These are phyloP conservation scores for Picea engelmannii DNA, from an alignment of 83 land plant species.

Conservation along the genomic window DNA sequence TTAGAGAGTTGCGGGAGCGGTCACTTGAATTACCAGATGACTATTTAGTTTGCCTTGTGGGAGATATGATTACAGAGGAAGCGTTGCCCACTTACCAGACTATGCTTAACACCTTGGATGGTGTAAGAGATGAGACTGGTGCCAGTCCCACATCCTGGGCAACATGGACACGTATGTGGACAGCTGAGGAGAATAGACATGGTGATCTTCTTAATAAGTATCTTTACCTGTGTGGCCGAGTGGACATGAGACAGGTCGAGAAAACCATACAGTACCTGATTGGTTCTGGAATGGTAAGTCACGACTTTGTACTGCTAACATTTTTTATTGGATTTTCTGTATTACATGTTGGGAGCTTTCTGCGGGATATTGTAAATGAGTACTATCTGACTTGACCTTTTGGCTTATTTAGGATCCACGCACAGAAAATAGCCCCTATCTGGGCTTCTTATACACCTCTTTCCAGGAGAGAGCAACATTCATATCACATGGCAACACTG, in stretches of 20 bases:
- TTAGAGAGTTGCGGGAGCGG: constrained; percentile 30
- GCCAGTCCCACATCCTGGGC: constrained; percentile 50
- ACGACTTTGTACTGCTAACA: not conserved
- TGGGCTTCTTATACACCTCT: constrained; percentile 55
- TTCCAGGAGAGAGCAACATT: constrained; percentile 58
- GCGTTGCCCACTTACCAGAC: constrained; percentile 51
- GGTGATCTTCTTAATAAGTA: constrained; percentile 55
- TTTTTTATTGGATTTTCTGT: too few relatives aligned
- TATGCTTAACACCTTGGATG: constrained; percentile 57
- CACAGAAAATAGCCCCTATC: constrained; percentile 52
- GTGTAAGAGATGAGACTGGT: constrained; percentile 56
- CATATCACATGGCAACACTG: constrained; percentile 61
- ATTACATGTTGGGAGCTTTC: too few relatives aligned
- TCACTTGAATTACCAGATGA: constrained; percentile 35
- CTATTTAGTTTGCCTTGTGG: constrained; percentile 39
- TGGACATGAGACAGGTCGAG: constrained; percentile 60
- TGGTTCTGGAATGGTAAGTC: constrained; percentile 57
- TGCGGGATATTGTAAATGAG: not conserved
- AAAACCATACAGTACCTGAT: constrained; percentile 56
- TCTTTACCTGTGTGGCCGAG: constrained; percentile 42
- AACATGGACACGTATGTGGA: constrained; percentile 57
- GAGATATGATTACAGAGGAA: constrained; percentile 45
- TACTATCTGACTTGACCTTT: not conserved
- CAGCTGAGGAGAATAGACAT: constrained; percentile 57
- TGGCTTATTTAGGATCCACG: constrained; percentile 31